These are phyloP conservation scores for Aspergillus ruber DNA, from an alignment of 2,329 filamentous ascomycete species.

Conservation along the genomic window DNA sequence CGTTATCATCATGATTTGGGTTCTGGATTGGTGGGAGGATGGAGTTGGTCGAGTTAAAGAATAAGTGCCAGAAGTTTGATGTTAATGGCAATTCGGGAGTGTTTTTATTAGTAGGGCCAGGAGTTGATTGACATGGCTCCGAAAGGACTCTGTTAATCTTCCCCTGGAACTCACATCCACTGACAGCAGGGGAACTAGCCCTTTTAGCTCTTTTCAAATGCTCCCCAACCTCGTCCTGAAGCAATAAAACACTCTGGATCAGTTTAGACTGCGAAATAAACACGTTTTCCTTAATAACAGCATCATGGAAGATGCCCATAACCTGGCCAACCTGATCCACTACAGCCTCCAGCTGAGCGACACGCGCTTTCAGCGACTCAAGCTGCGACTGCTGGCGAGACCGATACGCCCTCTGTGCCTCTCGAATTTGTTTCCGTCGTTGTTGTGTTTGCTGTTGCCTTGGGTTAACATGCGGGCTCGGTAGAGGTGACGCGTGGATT, in stretches of 20 bases:
- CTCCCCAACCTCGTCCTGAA: slow-evolving; percentile 5
- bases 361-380: slow-evolving; percentile 5
- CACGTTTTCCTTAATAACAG: background rate
- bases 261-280: slow-evolving; percentile 3
- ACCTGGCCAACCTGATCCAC: slow-evolving; percentile 3
- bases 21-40: slow-evolving; percentile 2
- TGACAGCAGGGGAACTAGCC: too few species aligned
- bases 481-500: background rate
- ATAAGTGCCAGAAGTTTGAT: background rate
- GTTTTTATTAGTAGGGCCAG: background rate
- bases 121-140: background rate
- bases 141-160: background rate
- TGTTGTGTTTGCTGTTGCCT: background rate
- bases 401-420: slow-evolving; percentile 11
- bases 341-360: slow-evolving; percentile 7
- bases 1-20: background rate
- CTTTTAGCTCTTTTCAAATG: slow-evolving; percentile 1
- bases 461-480: background rate
- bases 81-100: background rate
- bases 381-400: slow-evolving; percentile 9
- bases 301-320: slow-evolving; percentile 3
- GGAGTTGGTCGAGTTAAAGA: background rate
- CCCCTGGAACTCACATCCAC: background rate
- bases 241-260: slow-evolving; percentile 1
- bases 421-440: slow-evolving; percentile 7